These are phyloP conservation scores for Metschnikowia koreensis DNA, from an alignment of 805 yeast species.

Conservation along the genomic window DNA sequence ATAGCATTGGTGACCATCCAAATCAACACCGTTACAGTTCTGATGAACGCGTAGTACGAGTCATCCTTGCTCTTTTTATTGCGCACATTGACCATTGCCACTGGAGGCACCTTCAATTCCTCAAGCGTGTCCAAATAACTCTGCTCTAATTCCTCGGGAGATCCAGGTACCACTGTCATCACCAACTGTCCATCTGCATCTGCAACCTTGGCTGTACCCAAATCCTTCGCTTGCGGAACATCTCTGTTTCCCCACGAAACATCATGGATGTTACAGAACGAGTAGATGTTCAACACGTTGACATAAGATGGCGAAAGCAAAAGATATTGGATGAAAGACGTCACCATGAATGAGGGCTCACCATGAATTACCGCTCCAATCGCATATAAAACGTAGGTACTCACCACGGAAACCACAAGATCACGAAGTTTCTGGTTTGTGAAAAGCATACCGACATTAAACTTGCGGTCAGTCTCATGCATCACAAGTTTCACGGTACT, in stretches of 20 bases:
- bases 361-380: slow-evolving; percentile 76
- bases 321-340: slow-evolving; percentile 81
- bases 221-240: slow-evolving; percentile 59
- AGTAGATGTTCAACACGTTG: slow-evolving; percentile 88
- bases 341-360: slow-evolving; percentile 91
- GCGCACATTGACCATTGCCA: slow-evolving; percentile 14
- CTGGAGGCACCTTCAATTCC: slow-evolving; percentile 46
- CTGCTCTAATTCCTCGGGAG: slow-evolving; percentile 71
- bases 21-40: slow-evolving; percentile 82
- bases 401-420: slow-evolving; percentile 76
- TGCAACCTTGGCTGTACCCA: slow-evolving; percentile 78
- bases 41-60: slow-evolving; percentile 83
- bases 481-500: slow-evolving; percentile 61
- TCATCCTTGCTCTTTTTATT: slow-evolving; percentile 44
- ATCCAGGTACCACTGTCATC: slow-evolving; percentile 57
- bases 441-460: slow-evolving; percentile 49
- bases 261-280: slow-evolving; percentile 95
- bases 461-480: slow-evolving; percentile 37
- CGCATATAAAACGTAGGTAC: slow-evolving; percentile 81
- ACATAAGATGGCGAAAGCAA: slow-evolving; percentile 85
- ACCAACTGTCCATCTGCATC: slow-evolving; percentile 39
- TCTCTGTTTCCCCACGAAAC: slow-evolving; percentile 98
- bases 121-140: slow-evolving; percentile 65
- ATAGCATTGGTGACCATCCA: slow-evolving; percentile 90
- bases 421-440: slow-evolving; percentile 77